Conservation (phyloP, 23 red algal genomes). For the Gracilaria caudata region DNA sequence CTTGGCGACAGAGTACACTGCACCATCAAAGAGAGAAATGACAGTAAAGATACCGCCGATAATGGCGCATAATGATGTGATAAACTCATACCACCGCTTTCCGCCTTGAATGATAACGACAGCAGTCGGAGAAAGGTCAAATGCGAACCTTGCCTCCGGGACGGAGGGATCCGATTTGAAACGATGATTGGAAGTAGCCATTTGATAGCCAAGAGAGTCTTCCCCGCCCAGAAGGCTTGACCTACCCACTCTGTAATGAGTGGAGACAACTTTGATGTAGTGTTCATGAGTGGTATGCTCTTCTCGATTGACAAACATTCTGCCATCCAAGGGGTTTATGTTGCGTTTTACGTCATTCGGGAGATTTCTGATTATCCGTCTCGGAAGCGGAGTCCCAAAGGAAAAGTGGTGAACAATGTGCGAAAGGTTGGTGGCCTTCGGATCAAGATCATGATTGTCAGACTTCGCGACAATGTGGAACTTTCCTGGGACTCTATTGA, state of each 20-base stretch:
- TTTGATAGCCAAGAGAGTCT: slow-evolving; percentile 79
- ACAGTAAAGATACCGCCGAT: slow-evolving; percentile 80
- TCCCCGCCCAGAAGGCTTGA: slow-evolving; percentile 46
- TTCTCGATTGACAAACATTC: slow-evolving; percentile 64
- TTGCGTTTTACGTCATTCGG: slow-evolving; percentile 60
- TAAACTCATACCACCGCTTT: slow-evolving; percentile 89
- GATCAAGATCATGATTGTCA: slow-evolving; percentile 70
- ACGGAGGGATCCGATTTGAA: slow-evolving; percentile 70
- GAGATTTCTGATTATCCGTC: slow-evolving; percentile 54
- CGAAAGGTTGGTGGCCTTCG: slow-evolving; percentile 70
- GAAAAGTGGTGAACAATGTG: slow-evolving; percentile 87
- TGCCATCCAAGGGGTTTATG: slow-evolving; percentile 73
- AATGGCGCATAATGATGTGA: slow-evolving; percentile 79
- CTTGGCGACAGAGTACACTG: slow-evolving; percentile 64
- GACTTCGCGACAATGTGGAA: slow-evolving; percentile 82
- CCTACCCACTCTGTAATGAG: slow-evolving; percentile 79
- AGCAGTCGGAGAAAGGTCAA: slow-evolving; percentile 74
- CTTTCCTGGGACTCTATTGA: slow-evolving; percentile 78
- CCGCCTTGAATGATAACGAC: slow-evolving; percentile 84
- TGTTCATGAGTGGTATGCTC: slow-evolving; percentile 72
- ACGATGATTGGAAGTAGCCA: slow-evolving; percentile 65
- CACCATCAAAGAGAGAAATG: slow-evolving; percentile 73
- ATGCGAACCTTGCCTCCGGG: slow-evolving; percentile 80
- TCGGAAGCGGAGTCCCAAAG: slow-evolving; percentile 66
- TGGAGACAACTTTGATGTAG: slow-evolving; percentile 85